phyloP scores from a whole-genome alignment of 306 rosid genomes.

The barrel medic (Medicago truncatula) region DNA sequence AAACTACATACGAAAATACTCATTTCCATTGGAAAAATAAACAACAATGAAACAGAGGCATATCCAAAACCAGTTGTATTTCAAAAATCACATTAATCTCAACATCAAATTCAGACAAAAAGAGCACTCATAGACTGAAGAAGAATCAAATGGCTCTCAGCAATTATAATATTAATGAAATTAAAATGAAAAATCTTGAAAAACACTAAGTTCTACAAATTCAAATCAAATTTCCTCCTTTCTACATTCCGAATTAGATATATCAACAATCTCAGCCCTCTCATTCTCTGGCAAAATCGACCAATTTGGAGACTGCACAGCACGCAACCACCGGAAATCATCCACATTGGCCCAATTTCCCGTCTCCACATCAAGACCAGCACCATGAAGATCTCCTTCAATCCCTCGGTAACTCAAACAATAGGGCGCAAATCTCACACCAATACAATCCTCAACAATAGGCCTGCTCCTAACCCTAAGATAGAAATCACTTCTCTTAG shows the following conservation, averaged over 20 bases:
- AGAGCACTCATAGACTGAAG: constrained; percentile 13
- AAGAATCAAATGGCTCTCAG: constrained; percentile 19
- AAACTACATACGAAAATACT: constrained; percentile 2
- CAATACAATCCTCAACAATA: constrained; percentile 61
- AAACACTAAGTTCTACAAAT: background rate
- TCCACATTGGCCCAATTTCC: constrained; percentile 91
- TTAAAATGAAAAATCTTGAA: background rate
- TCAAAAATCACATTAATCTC: constrained; percentile 22
- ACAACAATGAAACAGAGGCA: background rate
- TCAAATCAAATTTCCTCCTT: constrained; percentile 48
- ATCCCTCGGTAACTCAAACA: constrained; percentile 73
- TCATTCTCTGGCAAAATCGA: constrained; percentile 71
- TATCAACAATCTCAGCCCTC: constrained; percentile 55
- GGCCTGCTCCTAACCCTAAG: constrained; percentile 93
- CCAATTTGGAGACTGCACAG: constrained; percentile 88
- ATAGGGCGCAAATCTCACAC: constrained; percentile 79
- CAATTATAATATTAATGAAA: background rate
- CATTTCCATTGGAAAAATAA: background rate
- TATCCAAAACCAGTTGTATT: constrained; percentile 16
- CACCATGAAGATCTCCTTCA: constrained; percentile 66
- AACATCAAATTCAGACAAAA: constrained; percentile 14
- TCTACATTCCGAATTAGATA: constrained; percentile 36
- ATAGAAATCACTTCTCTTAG: constrained; percentile 65
- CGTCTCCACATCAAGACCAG: constrained; percentile 65
- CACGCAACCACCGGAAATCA: constrained; percentile 84